Evolutionary conservation across 306 rosid genomes (phyloP).

Genomic region (Cucurbita argyrosperma): DNA sequence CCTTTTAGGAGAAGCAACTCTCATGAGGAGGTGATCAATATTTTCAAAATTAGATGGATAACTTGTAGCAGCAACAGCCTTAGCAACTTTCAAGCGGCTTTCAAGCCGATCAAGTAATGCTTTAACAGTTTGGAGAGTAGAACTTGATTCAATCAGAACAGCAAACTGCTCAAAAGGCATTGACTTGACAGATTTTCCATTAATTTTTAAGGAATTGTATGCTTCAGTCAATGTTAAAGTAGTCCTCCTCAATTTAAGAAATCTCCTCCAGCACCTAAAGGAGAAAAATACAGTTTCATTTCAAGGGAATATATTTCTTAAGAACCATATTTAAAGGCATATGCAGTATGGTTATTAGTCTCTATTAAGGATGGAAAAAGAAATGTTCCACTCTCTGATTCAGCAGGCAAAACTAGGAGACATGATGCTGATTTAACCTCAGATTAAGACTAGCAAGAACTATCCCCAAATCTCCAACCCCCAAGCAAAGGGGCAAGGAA

Average conservation of each 20-base stretch:
- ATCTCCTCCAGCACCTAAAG: slow-evolving; percentile 77
- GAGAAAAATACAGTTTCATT: neutral
- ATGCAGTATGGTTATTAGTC: neutral
- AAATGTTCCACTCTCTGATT: neutral
- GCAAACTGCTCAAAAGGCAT: slow-evolving; percentile 89
- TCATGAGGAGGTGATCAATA: slow-evolving; percentile 84
- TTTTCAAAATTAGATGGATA: slow-evolving; percentile 38
- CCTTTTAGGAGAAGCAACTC: slow-evolving; percentile 77
- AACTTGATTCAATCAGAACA: slow-evolving; percentile 56
- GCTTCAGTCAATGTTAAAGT: slow-evolving; percentile 57
- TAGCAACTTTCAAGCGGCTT: slow-evolving; percentile 49
- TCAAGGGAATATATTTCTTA: neutral
- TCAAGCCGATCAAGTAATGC: slow-evolving; percentile 70
- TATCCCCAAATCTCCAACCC: neutral
- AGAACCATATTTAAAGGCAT: neutral
- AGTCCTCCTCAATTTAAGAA: slow-evolving; percentile 46
- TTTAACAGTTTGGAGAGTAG: slow-evolving; percentile 68
- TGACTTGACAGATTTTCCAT: slow-evolving; percentile 50
- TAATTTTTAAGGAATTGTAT: slow-evolving; percentile 50
- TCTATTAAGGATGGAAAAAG: neutral
- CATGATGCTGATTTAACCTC: neutral
- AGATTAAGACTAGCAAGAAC: neutral
- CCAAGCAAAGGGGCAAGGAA: neutral
- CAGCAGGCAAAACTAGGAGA: neutral
- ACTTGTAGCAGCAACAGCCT: slow-evolving; percentile 31